Conservation (phyloP, 1,139 yeast genomes). For the Sugiyamaella neomexicana region DNA sequence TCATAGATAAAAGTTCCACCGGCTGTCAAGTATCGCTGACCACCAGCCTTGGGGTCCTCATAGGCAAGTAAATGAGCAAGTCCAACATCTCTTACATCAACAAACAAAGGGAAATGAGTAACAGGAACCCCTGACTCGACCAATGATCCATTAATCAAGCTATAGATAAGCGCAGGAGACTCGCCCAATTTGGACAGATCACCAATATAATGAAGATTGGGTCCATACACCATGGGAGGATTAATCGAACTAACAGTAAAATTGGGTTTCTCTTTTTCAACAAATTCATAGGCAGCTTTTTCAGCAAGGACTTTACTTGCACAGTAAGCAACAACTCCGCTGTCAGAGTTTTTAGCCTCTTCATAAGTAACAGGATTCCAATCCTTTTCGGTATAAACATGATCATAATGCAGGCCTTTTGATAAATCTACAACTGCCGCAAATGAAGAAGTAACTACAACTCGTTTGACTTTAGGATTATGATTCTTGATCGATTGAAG, state of each 20-base stretch:
- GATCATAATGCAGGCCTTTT: slow-evolving; percentile 27
- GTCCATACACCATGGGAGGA: slow-evolving; percentile 54
- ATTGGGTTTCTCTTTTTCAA: slow-evolving; percentile 40
- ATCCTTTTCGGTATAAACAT: slow-evolving; percentile 42
- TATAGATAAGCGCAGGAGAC: slow-evolving; percentile 35
- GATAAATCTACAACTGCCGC: slow-evolving; percentile 42
- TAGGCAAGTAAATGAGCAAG: slow-evolving; percentile 50
- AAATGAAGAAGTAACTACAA: slow-evolving; percentile 56
- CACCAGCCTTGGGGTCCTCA: slow-evolving; percentile 40
- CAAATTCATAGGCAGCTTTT: slow-evolving; percentile 46
- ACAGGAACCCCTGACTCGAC: slow-evolving; percentile 25
- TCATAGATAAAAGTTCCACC: slow-evolving; percentile 41
- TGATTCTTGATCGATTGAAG: slow-evolving; percentile 44
- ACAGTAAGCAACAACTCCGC: slow-evolving; percentile 36
- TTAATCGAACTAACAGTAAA: slow-evolving; percentile 46
- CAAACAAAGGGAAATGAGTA: slow-evolving; percentile 26
- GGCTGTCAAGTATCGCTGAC: slow-evolving; percentile 46
- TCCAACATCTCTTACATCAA: slow-evolving; percentile 58
- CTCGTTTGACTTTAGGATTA: slow-evolving; percentile 48
- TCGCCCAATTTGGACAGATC: slow-evolving; percentile 23
- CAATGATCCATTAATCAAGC: slow-evolving; percentile 30
- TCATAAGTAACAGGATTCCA: slow-evolving; percentile 50
- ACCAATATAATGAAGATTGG: slow-evolving; percentile 33
- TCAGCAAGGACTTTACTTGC: slow-evolving; percentile 47
- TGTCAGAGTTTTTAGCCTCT: slow-evolving; percentile 36